Percentiles rank a stretch among this genome's conserved stretches.
phyloP scores from a whole-genome alignment of 2,329 filamentous ascomycete genomes.

The Rhytidhysteron rufulum region DNA sequence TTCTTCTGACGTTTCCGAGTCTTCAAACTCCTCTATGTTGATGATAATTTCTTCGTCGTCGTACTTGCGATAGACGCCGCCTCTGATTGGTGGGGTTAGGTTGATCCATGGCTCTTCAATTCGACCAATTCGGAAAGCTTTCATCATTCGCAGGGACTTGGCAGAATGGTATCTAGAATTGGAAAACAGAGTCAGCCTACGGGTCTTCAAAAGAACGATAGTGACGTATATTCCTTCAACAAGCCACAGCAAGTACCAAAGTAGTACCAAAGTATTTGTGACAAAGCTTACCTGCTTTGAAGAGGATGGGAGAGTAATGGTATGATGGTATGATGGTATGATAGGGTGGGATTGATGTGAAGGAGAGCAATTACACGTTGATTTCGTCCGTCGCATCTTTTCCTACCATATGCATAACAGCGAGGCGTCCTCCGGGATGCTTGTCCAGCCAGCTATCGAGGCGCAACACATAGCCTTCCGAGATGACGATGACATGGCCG shows the following conservation, averaged over 20 bases:
- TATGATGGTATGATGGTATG: no score
- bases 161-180: constrained; percentile 55
- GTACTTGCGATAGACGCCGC: constrained; percentile 37
- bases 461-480: constrained; percentile 52
- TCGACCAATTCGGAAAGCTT: constrained; percentile 57
- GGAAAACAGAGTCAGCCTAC: neutral
- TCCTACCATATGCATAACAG: constrained; percentile 60
- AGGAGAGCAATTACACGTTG: constrained; percentile 46
- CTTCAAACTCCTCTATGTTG: no score
- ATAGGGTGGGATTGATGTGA: neutral
- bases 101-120: constrained; percentile 55
- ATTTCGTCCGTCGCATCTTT: constrained; percentile 59
- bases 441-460: constrained; percentile 57
- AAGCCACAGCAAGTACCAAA: neutral
- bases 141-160: constrained; percentile 54
- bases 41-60: constrained; percentile 1
- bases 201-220: neutral
- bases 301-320: no score
- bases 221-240: neutral
- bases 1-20: neutral
- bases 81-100: constrained; percentile 57
- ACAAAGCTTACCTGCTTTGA: neutral
- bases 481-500: constrained; percentile 55
- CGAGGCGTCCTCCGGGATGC: constrained; percentile 58
- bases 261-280: neutral